phyloP scores from a whole-genome alignment of 768 basidiomycete genomes.

The Infundibulicybe gibba region DNA sequence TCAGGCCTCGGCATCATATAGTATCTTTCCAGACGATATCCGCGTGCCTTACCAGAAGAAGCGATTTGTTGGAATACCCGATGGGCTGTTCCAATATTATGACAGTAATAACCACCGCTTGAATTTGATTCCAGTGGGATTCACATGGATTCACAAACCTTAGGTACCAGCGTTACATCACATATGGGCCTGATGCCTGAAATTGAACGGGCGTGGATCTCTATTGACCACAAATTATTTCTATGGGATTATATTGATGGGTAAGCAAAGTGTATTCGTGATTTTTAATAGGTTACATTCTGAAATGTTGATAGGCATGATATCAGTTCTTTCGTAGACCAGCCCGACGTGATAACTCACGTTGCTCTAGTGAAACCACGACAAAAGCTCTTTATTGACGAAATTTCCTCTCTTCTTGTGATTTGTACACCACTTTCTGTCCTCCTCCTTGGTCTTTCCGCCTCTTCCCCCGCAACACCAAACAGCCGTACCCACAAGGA shows the following conservation, averaged over 20 bases:
- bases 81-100: constrained; percentile 74
- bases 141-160: constrained; percentile 5
- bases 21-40: constrained; percentile 71
- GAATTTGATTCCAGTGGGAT: background rate
- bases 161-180: constrained; percentile 66
- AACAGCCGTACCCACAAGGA: constrained; percentile 53
- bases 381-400: constrained; percentile 85
- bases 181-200: constrained; percentile 92
- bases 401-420: constrained; percentile 85
- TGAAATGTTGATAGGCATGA: constrained; percentile 56
- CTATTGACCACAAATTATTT: constrained; percentile 90
- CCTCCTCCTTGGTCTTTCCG: constrained; percentile 80
- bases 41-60: constrained; percentile 80
- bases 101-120: constrained; percentile 46
- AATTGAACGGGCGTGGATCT: constrained; percentile 94
- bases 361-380: constrained; percentile 89
- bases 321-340: constrained; percentile 88
- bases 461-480: constrained; percentile 37
- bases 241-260: constrained; percentile 96
- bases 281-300: background rate
- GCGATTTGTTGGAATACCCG: constrained; percentile 73
- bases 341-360: constrained; percentile 84
- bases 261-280: constrained; percentile 40
- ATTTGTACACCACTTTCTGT: constrained; percentile 85
- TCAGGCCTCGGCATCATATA: constrained; percentile 75